Evolutionary conservation across 495 filamentous ascomycete genomes (phyloP), one percentile per base, ranked within the genome.

Genomic region (Tuber magnatum): DNA sequence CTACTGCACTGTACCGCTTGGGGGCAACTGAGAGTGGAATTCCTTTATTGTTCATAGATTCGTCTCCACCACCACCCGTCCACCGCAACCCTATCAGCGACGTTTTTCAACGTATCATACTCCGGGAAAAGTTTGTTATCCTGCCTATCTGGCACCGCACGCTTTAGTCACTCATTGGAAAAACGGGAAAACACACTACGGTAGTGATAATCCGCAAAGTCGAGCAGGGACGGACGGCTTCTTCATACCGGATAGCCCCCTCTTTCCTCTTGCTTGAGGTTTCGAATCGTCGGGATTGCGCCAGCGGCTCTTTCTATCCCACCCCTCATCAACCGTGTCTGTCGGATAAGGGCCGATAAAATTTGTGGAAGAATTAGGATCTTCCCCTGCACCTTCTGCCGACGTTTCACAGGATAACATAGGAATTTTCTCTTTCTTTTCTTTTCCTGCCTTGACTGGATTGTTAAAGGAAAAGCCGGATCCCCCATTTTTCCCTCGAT

Each of bases 341-440:
- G 76, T 79, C 72, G 77, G 77, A 79, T 79, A 75, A 79, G 77
- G 75, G 74, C 77, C 77, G 77, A 79, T 76, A 79, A 69, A 75
- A 69, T 70, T 42, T 68, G 44, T 75, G 76, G 71, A 74, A 79
- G 70, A 79, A 73, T 46, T 75, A 75, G 77, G 76, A 74, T 35
- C 75, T 72, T 78, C 70, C 73, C 77, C 12, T 61, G 16, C 51
- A 12, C 51, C 51, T n/a, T 61, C 28, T 20, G 5, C 70, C 70
- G 74, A 74, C 77, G 72, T 79, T 73, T 79, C 77, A 79, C 76
- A 79, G 76, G 77, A 32, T 65, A 35, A 8, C n/a, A 28, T 56
- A 14, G 28, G 32, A 35, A 35, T 65, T 56, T 28, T 56, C 28
- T 28, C 14, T 16, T n/a, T 56, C 1, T 28, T 56, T 56, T 14